Base-by-base conservation (phyloP, 164 flowering plant genomes). In the Dillenia suffruticosa region DNA sequence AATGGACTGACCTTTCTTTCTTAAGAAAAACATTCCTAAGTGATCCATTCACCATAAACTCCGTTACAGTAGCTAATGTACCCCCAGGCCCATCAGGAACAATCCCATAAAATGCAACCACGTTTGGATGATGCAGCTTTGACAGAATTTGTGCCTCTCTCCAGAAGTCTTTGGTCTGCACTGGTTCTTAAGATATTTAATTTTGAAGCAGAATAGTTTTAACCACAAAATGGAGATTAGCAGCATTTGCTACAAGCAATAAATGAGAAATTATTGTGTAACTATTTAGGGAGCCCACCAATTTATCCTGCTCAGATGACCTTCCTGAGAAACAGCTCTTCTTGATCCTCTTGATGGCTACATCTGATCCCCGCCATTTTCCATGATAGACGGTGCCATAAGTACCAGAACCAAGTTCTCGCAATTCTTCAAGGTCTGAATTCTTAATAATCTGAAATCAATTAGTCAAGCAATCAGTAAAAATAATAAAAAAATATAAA, bases 331-430 rank as follows among this genome's bases (percentile, higher is more conserved):
- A 91, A 67, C 91, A 89, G 62, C 92, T 81, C 70, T 83, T 89
- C 68, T 82, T 91, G 16, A 91, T 82, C 77, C 96, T 81, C 74
- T 91, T 91, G 51, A 91, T 91, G 49, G 97, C 97, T 73, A 91
- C 91, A 81, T 88, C 95, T 63, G 97, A 69, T 68, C 97, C 97
- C 56, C 93, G 75, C 97, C 97, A 91, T 66, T 80, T 88, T 57
- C 97, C 97, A 81, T 88, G 88, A 67, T 80, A 91, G 58, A 91
- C 97, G 57, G 97, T 91, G 57, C 97, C 97, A 79, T 80, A 91
- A 17, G 97, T 87, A 59, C 97, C 97, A 70, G 93, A 87, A 51
- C 97, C 97, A 50, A 91, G 65, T 61, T 91, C 97, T 47, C 80
- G 67, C 54, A 84, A 70, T 68, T 91, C 97, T 75, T 91, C 97